Conservation (phyloP, 768 basidiomycete genomes). For the Leccinum aurantiacum region DNA sequence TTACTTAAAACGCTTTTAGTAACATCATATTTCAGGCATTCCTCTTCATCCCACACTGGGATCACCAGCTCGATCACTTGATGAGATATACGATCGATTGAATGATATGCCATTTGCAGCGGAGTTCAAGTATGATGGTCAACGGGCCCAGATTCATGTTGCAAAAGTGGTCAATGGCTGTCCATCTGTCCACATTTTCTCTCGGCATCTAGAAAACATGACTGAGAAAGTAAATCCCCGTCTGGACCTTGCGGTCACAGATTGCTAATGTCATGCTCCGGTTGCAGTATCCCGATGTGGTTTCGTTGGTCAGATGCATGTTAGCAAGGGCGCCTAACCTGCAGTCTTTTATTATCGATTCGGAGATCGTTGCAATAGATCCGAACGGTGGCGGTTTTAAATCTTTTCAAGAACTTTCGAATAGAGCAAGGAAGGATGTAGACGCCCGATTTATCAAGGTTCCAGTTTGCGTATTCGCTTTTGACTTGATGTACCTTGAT, state of each 20-base stretch:
- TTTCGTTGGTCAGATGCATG: constrained; percentile 53
- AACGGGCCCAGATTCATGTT: constrained; percentile 80
- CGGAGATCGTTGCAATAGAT: constrained; percentile 88
- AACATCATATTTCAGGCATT: constrained; percentile 49
- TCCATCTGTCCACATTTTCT: constrained; percentile 65
- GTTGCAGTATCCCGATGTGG: constrained; percentile 78
- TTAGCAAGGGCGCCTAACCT: constrained; percentile 44
- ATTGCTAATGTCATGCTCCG: constrained; percentile 15
- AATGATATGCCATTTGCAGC: constrained; percentile 69
- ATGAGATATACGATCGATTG: constrained; percentile 77
- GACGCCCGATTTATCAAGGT: constrained; percentile 71
- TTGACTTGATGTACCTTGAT: constrained; percentile 88
- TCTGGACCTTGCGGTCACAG: not conserved
- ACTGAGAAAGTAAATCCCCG: constrained; percentile 64
- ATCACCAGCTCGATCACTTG: constrained; percentile 79
- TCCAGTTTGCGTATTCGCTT: constrained; percentile 79
- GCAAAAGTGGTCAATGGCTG: constrained; percentile 26
- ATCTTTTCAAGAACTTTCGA: constrained; percentile 87
- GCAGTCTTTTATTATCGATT: constrained; percentile 73
- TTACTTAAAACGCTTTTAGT: constrained; percentile 9
- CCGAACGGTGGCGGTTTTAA: constrained; percentile 56
- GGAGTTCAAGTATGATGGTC: constrained; percentile 92
- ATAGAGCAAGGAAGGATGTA: constrained; percentile 83
- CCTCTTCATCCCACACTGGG: constrained; percentile 87
- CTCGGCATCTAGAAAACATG: constrained; percentile 91